phyloP scores from a whole-genome alignment of 441 rosid species.

The Gossypium schwendimanii region DNA sequence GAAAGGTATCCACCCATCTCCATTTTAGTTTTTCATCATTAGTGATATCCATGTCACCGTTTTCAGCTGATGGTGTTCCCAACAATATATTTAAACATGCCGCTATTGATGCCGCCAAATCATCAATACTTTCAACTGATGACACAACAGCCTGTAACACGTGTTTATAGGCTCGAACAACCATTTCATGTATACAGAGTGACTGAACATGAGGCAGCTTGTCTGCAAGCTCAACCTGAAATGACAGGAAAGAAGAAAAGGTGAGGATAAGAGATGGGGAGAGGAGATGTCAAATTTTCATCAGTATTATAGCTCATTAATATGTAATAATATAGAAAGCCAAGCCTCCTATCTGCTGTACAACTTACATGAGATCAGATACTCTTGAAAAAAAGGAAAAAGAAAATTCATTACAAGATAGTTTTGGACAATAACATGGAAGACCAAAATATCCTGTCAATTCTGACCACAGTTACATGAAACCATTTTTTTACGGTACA shows the following conservation, averaged over 20 bases:
- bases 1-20: constrained; percentile 70
- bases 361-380: neutral
- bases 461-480: neutral
- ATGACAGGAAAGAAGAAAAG: constrained; percentile 6
- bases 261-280: constrained; percentile 2
- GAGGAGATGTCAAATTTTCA: neutral
- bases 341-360: neutral
- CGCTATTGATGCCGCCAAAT: constrained; percentile 58
- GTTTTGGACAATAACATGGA: neutral
- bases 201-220: constrained; percentile 81
- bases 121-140: constrained; percentile 45
- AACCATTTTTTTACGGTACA: neutral
- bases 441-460: neutral
- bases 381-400: neutral
- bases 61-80: constrained; percentile 50
- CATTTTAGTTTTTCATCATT: constrained; percentile 51
- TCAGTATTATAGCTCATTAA: neutral
- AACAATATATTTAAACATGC: constrained; percentile 62
- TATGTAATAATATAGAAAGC: neutral
- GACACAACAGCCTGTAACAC: constrained; percentile 71
- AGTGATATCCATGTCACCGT: constrained; percentile 28
- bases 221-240: constrained; percentile 70
- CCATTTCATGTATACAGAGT: constrained; percentile 74
- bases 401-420: neutral
- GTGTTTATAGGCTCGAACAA: constrained; percentile 77